Evolutionary conservation across 2,329 filamentous ascomycete species (phyloP).

Genomic region (Beauveria pseudobassiana): DNA sequence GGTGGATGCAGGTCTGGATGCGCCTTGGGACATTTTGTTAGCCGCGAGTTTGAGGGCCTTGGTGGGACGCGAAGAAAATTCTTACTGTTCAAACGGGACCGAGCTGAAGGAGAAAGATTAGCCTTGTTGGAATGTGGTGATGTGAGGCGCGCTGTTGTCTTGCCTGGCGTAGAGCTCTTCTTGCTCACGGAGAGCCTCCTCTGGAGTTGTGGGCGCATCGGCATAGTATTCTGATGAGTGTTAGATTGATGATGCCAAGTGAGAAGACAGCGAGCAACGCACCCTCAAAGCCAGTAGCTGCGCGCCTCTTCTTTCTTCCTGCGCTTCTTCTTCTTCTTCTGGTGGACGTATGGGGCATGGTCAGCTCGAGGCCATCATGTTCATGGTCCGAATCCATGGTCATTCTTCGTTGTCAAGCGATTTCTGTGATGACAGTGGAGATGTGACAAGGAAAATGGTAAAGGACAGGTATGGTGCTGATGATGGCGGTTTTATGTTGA

Average conservation of each 20-base stretch:
- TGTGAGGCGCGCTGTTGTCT: conserved; percentile 21
- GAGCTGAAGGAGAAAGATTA: not conserved
- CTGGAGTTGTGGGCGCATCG: conserved; percentile 69
- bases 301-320: not conserved
- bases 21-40: conserved; percentile 42
- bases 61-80: not conserved
- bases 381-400: not conserved
- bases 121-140: too few species aligned
- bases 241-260: not conserved
- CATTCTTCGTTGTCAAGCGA: not conserved
- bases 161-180: conserved; percentile 59
- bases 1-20: conserved; percentile 77
- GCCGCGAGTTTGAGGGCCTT: not conserved
- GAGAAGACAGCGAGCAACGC: not conserved
- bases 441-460: not conserved
- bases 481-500: not conserved
- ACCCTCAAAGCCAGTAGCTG: not conserved
- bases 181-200: conserved; percentile 57
- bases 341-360: not conserved
- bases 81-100: not conserved
- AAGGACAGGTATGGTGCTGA: not conserved
- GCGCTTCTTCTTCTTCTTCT: not conserved
- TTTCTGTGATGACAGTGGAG: not conserved
- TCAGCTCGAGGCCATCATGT: not conserved
- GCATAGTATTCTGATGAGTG: conserved; percentile 56